Evolutionary conservation across 1,139 yeast genomes (phyloP), one percentile per base, ranked within the genome.

Genomic region (Lodderomyces jiufengensis): DNA sequence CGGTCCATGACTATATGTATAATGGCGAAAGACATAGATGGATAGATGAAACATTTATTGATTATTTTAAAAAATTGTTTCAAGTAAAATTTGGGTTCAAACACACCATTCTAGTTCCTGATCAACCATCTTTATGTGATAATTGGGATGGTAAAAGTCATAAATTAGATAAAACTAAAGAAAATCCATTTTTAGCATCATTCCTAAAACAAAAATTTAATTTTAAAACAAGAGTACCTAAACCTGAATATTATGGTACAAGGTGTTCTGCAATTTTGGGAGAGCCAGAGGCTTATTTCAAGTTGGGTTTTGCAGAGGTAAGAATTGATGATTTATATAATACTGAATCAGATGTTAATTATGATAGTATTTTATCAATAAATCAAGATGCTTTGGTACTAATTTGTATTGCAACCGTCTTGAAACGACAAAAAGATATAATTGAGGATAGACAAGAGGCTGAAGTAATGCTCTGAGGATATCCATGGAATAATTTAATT

Each of bases 401-500:
- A n/a, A 38, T 45, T 9, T 48, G 50, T 32, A 35, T 45, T n/a
- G 45, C 45, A 4, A 29, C 50, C 2, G 40, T 44, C 2, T 37
- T 49, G 16, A 42, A 47, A 27, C 29, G 45, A 30, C 38, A 39
- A 12, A 40, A 42, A 26, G 46, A 44, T 39, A 36, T 42, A 44
- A 63, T 23, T 62, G 46, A 39, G 33, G 38, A 32, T 15, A 37
- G 26, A 33, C 16, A 13, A 35, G 37, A 18, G 24, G 32, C 21
- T 22, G n/a, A n/a, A n/a, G n/a, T n/a, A n/a, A n/a, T n/a, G n/a
- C n/a, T n/a, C n/a, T n/a, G n/a, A n/a, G n/a, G n/a, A n/a, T n/a
- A n/a, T n/a, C n/a, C n/a, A n/a, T n/a, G n/a, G n/a, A n/a, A n/a
- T n/a, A n/a, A n/a, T n/a, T n/a, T n/a, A n/a, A n/a, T n/a, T n/a